Percentiles rank a stretch among this genome's conserved stretches.
Evolutionary conservation across 2,329 filamentous ascomycete genomes (phyloP).

Genomic region (Emmonsia crescens): DNA sequence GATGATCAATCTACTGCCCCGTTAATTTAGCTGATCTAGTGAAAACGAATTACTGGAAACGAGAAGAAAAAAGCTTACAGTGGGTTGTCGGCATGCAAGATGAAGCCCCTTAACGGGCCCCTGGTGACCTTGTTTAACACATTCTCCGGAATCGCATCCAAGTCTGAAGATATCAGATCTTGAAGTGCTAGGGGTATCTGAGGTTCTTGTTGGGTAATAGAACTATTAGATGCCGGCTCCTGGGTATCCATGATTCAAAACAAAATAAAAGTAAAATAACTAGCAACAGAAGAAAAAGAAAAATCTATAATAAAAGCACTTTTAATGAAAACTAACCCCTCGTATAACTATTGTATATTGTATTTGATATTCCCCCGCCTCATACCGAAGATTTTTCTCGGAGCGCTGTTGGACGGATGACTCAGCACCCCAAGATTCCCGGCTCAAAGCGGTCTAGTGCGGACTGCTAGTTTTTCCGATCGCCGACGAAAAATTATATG

Average conservation of each 20-base stretch:
- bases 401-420: background rate
- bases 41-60: background rate
- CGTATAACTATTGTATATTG: background rate
- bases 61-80: slow-evolving; percentile 19
- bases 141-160: slow-evolving; percentile 25
- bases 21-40: background rate
- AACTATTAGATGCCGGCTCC: background rate
- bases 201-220: background rate
- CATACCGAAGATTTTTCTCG: background rate
- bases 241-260: background rate
- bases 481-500: slow-evolving; percentile 3
- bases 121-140: slow-evolving; percentile 25
- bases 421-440: background rate
- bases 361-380: background rate
- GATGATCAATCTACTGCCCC: background rate
- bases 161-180: background rate
- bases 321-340: background rate
- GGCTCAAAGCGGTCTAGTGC: background rate
- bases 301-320: background rate
- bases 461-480: background rate
- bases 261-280: background rate
- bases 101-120: slow-evolving; percentile 27
- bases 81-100: slow-evolving; percentile 20
- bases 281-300: background rate
- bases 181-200: background rate